A percentile compares a stretch with the other conserved stretches of the same genome.
Conservation (phyloP, 129 eudicot species). For the Rutidosis leptorrhynchoides region DNA sequence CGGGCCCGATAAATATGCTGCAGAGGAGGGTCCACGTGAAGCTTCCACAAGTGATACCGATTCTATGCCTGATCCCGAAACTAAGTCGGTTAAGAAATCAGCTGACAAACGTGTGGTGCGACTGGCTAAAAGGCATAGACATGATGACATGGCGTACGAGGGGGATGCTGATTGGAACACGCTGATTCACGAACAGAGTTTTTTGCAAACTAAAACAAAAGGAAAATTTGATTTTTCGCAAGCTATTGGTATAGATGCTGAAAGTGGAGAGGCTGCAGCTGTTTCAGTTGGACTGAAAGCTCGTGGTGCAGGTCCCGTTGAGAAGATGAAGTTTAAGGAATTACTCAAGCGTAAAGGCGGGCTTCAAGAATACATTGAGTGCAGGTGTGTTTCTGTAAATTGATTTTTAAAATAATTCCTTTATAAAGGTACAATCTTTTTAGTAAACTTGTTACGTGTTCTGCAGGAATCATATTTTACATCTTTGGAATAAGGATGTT, state of each 20-base stretch:
- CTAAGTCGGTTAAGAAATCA: constrained; percentile 32
- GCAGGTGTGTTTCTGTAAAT: constrained; percentile 61
- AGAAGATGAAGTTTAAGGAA: constrained; percentile 90
- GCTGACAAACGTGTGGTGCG: constrained; percentile 58
- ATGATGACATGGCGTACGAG: constrained; percentile 94
- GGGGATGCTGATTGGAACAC: constrained; percentile 94
- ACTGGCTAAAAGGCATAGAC: constrained; percentile 62
- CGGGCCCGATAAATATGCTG: constrained; percentile 37
- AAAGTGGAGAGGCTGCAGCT: constrained; percentile 69
- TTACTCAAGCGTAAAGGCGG: constrained; percentile 91
- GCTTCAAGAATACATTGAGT: constrained; percentile 76
- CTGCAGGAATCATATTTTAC: constrained; percentile 79
- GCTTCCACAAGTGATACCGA: constrained; percentile 41
- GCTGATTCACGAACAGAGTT: constrained; percentile 50
- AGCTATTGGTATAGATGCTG: constrained; percentile 39
- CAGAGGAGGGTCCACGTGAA: constrained; percentile 47
- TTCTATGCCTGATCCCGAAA: constrained; percentile 36
- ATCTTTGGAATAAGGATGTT: constrained; percentile 90
- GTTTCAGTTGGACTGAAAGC: constrained; percentile 90
- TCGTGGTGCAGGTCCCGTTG: constrained; percentile 66
- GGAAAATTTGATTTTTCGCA: constrained; percentile 42
- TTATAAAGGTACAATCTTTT: background rate
- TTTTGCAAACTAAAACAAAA: constrained; percentile 41
- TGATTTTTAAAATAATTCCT: background rate
- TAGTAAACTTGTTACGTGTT: background rate